Evolutionary conservation across 495 filamentous ascomycete species (phyloP).

Genomic region (Podospora australis): DNA sequence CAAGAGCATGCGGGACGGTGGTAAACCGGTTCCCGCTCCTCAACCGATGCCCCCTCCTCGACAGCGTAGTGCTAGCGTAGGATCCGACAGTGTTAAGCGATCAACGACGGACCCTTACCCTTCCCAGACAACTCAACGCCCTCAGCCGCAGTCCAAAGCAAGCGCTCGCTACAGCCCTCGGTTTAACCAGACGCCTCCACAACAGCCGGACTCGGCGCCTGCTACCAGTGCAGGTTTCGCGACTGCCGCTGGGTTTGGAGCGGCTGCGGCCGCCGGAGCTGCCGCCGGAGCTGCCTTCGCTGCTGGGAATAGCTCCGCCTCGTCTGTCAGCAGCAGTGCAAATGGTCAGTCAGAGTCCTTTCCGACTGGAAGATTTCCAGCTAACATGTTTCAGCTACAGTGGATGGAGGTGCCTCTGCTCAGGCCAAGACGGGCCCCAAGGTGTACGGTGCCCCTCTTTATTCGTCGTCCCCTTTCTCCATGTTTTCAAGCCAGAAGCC

Average conservation of each 20-base stretch:
- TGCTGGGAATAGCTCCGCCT: slow-evolving; percentile 9
- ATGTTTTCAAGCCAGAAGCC: background rate
- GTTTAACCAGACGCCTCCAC: too few species aligned
- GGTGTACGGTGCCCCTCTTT: slow-evolving; percentile 25
- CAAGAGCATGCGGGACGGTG: slow-evolving; percentile 31
- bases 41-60: slow-evolving; percentile 14
- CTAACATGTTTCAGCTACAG: slow-evolving; percentile 17
- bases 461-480: slow-evolving; percentile 1
- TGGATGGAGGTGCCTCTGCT: slow-evolving; percentile 11
- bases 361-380: background rate
- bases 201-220: slow-evolving; percentile 11
- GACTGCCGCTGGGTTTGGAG: background rate
- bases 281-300: slow-evolving; percentile 6
- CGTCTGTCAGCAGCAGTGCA: slow-evolving; percentile 15
- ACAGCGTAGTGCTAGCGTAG: slow-evolving; percentile 28
- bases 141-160: slow-evolving; percentile 17
- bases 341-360: slow-evolving; percentile 13
- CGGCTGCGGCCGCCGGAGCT: background rate
- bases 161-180: slow-evolving; percentile 26
- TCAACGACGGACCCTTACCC: slow-evolving; percentile 4
- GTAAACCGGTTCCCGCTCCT: slow-evolving; percentile 7
- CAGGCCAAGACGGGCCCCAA: slow-evolving; percentile 13
- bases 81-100: slow-evolving; percentile 16
- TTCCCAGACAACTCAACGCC: too few species aligned
- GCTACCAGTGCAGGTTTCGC: background rate